phyloP scores from a whole-genome alignment of 2,329 filamentous ascomycete genomes.

The Verticillium nubilum region DNA sequence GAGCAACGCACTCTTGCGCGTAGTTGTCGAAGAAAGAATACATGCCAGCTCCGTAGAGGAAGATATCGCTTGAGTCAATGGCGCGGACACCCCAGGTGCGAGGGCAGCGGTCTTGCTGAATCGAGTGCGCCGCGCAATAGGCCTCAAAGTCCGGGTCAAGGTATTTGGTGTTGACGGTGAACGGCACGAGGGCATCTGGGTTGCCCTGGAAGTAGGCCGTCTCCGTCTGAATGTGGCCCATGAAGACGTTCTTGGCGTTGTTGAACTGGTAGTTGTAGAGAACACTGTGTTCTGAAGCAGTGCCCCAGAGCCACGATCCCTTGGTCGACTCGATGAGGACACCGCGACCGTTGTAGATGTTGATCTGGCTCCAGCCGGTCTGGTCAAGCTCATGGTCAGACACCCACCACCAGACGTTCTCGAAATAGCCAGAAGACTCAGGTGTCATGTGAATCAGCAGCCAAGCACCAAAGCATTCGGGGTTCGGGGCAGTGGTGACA shows the following conservation, averaged over 20 bases:
- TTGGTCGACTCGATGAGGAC: conserved; percentile 70
- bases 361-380: conserved; percentile 63
- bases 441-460: conserved; percentile 60
- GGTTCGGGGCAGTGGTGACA: conserved; percentile 53
- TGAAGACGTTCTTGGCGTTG: conserved; percentile 73
- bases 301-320: conserved; percentile 78
- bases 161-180: conserved; percentile 49
- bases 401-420: conserved; percentile 89
- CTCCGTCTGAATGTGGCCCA: conserved; percentile 82
- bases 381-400: conserved; percentile 86
- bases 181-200: conserved; percentile 65
- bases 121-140: conserved; percentile 37
- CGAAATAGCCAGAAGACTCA: conserved; percentile 67
- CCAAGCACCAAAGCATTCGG: conserved; percentile 70
- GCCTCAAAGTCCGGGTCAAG: conserved; percentile 63
- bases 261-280: conserved; percentile 82
- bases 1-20: conserved; percentile 60
- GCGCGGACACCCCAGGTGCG: conserved; percentile 76
- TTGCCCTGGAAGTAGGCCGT: conserved; percentile 86
- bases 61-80: conserved; percentile 59
- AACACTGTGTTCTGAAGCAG: conserved; percentile 60
- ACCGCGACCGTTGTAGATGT: conserved; percentile 84
- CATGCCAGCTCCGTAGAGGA: conserved; percentile 67
- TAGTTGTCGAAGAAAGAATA: conserved; percentile 87
- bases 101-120: conserved; percentile 41